phyloP scores from a whole-genome alignment of 768 basidiomycete species.

The Auriculariales sp. region DNA sequence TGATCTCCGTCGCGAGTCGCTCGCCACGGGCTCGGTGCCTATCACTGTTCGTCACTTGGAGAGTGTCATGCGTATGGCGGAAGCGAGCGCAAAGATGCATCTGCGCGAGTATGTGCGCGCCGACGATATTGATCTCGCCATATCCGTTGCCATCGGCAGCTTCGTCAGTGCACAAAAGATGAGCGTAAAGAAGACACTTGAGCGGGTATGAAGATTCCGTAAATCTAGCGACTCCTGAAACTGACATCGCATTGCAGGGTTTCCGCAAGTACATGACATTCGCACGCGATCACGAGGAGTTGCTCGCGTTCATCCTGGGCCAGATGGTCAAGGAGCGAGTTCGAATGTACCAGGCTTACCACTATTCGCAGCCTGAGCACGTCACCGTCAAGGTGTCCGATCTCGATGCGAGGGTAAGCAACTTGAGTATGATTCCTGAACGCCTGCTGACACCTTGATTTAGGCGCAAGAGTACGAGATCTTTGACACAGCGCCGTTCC shows the following conservation, averaged over 20 bases:
- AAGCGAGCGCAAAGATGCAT: slow-evolving; percentile 98
- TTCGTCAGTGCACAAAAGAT: slow-evolving; percentile 97
- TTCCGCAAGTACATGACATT: slow-evolving; percentile 97
- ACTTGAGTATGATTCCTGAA: neutral
- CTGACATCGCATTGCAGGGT: slow-evolving; percentile 32
- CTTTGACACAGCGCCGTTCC: slow-evolving; percentile 76
- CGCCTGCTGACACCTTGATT: neutral
- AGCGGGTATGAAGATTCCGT: slow-evolving; percentile 52
- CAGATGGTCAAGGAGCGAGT: slow-evolving; percentile 87
- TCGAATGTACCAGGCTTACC: slow-evolving; percentile 65
- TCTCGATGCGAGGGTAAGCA: slow-evolving; percentile 71
- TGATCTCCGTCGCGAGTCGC: slow-evolving; percentile 88
- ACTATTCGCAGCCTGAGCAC: slow-evolving; percentile 60
- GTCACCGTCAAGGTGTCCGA: slow-evolving; percentile 67
- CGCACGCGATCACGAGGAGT: slow-evolving; percentile 89
- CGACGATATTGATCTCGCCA: slow-evolving; percentile 95
- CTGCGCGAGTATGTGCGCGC: slow-evolving; percentile 88
- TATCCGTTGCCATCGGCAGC: slow-evolving; percentile 86
- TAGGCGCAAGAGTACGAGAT: slow-evolving; percentile 97
- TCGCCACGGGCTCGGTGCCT: slow-evolving; percentile 96
- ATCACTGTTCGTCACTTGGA: slow-evolving; percentile 97
- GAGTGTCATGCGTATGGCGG: slow-evolving; percentile 98
- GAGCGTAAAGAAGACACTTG: slow-evolving; percentile 95
- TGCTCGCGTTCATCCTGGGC: slow-evolving; percentile 88
- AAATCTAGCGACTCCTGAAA: neutral